phyloP scores from a whole-genome alignment of 148 eudicot species.

The Rhododendron henanense region DNA sequence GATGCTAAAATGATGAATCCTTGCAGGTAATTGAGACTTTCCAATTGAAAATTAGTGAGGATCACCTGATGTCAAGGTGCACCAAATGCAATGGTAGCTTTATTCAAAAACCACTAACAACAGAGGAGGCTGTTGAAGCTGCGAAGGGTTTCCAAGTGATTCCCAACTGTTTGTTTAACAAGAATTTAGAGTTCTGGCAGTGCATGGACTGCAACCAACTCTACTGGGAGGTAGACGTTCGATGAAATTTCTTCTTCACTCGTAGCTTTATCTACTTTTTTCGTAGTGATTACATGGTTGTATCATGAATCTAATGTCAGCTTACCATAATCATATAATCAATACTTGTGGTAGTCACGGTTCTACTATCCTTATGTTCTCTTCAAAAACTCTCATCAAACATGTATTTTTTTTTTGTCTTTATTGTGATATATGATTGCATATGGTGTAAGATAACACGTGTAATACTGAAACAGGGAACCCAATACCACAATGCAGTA shows the following conservation, averaged over 20 bases:
- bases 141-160: slow-evolving; percentile 60
- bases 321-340: too few species aligned
- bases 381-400: background rate
- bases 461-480: slow-evolving; percentile 51
- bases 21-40: slow-evolving; percentile 82
- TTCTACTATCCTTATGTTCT: background rate
- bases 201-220: slow-evolving; percentile 94
- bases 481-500: slow-evolving; percentile 86
- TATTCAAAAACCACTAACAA: slow-evolving; percentile 80
- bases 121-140: slow-evolving; percentile 89
- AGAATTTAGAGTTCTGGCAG: slow-evolving; percentile 88
- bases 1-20: slow-evolving; percentile 17
- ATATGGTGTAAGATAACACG: background rate
- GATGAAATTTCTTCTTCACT: background rate
- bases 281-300: background rate
- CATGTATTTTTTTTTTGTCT: background rate
- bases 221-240: slow-evolving; percentile 76
- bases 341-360: background rate
- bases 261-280: background rate
- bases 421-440: background rate
- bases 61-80: slow-evolving; percentile 90
- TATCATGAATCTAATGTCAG: background rate
- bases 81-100: slow-evolving; percentile 91
- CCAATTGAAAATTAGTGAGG: slow-evolving; percentile 67
- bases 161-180: slow-evolving; percentile 83